A percentile compares a stretch with the other conserved stretches of the same genome.
Evolutionary conservation across 176 grass and related monocot species (phyloP).

Genomic region (Musa itinerans): DNA sequence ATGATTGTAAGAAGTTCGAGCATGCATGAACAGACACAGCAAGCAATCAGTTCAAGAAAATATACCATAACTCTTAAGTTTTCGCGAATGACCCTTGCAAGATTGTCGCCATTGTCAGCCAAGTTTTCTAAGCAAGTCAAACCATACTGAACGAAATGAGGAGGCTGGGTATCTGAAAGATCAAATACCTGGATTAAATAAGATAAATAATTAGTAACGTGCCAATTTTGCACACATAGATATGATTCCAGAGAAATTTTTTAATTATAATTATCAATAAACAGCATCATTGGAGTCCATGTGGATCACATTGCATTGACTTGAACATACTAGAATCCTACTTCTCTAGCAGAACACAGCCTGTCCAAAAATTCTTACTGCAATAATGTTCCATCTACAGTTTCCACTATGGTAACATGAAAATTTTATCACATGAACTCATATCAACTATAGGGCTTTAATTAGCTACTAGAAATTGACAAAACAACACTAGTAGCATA

Average conservation of each 20-base stretch:
- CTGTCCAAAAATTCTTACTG: too few species aligned
- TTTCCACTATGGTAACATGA: too few species aligned
- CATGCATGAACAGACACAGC: not conserved
- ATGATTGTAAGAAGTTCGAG: not conserved
- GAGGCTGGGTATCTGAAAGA: constrained; percentile 66
- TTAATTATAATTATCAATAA: not conserved
- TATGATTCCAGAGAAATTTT: not conserved
- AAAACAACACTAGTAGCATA: too few species aligned
- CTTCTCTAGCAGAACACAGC: too few species aligned
- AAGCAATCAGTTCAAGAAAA: constrained; percentile 10
- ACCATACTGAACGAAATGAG: constrained; percentile 70
- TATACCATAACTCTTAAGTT: constrained; percentile 87
- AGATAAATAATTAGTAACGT: constrained; percentile 7
- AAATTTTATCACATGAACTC: too few species aligned
- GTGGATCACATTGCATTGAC: too few species aligned
- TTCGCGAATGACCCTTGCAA: constrained; percentile 42
- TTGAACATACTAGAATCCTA: too few species aligned
- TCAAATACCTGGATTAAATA: constrained; percentile 57
- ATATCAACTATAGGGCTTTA: too few species aligned
- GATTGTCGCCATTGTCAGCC: constrained; percentile 50
- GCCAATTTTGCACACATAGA: not conserved
- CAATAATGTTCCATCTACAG: too few species aligned
- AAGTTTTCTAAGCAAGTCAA: constrained; percentile 72
- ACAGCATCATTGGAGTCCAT: too few species aligned
- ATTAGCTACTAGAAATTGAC: too few species aligned